Evolutionary conservation across 495 filamentous ascomycete genomes (phyloP), one percentile per base, ranked within the genome.

Genomic region (Saxophila tyrrhenica): DNA sequence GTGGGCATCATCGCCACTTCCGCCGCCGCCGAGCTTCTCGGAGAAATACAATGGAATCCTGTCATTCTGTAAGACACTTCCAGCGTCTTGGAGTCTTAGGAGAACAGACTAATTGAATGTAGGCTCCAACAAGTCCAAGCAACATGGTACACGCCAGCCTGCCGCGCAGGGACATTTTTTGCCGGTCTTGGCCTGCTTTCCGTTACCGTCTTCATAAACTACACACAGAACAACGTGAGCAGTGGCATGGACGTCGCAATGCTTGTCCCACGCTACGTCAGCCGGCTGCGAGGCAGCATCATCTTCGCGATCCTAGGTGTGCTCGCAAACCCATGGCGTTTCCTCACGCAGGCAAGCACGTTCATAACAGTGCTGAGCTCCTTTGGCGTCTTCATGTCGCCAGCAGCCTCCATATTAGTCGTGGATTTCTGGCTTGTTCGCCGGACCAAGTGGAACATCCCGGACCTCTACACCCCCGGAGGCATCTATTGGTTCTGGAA

Each of bases 271-370:
- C 62, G 63, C 46, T 73, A 69, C 58, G 69, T 72, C 65, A 70
- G 71, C 52, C 70, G 69, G 52, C 62, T 66, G 48, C 62, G 68
- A 15, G 72, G 66, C 9, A 67, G 62, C 1, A 23, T 66, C 39
- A 65, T 72, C 52, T 67, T 67, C 51, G 64, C 63, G 25, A 32
- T 73, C 19, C 69, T 71, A 61, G 70, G 71, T 52, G 67, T 76
- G 16, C 54, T 70, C 45, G 70, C 66, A 8, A 75, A 69, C 38
- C 74, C 73, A 7, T 77, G 75, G 75, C 73, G 73, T 45, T 77
- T 77, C 51, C 68, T 76, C 59, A 66, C 67, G 48, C 69, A 68
- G 35, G 73, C 74, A 8, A 57, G 66, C 3, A 63, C 64, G 1
- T 69, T 77, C 24, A 65, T 72, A 7, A 60, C 70, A 1, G 75